Percentiles rank a stretch among this genome's conserved stretches.
Conservation (phyloP, 352 stramenopile genomes). For the Globisporangium alternatum region DNA sequence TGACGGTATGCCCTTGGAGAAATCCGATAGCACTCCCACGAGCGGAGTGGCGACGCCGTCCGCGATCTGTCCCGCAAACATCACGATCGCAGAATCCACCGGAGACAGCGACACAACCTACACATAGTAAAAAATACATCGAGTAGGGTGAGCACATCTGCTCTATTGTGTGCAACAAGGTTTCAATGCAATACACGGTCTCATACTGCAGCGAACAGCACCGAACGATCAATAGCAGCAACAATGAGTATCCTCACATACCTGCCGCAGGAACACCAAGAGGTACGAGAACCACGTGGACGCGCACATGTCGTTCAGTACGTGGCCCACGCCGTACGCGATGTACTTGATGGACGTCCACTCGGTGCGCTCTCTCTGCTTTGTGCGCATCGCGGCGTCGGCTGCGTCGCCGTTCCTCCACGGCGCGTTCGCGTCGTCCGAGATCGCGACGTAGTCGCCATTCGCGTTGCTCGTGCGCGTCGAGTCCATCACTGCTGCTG, state of each 20-base stretch:
- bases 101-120: conserved; percentile 55
- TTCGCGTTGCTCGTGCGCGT: conserved; percentile 1
- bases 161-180: neutral
- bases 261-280: conserved; percentile 72
- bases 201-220: conserved; percentile 1
- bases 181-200: neutral
- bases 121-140: neutral
- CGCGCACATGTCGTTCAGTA: conserved; percentile 88
- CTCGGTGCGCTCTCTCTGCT: conserved; percentile 16
- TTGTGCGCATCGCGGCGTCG: conserved; percentile 1
- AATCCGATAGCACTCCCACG: conserved; percentile 75
- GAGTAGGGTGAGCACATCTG: neutral
- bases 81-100: conserved; percentile 79
- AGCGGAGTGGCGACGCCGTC: conserved; percentile 78
- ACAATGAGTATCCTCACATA: conserved; percentile 6
- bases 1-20: conserved; percentile 51
- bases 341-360: conserved; percentile 65
- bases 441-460: conserved; percentile 19
- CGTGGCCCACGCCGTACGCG: conserved; percentile 78
- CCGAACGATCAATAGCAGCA: neutral
- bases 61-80: conserved; percentile 85
- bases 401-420: neutral
- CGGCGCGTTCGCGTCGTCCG: conserved; percentile 2
- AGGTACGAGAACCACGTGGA: conserved; percentile 88
- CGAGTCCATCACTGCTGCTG: neutral